Conservation (phyloP, 768 basidiomycete species). For the Lentinula boryana region DNA sequence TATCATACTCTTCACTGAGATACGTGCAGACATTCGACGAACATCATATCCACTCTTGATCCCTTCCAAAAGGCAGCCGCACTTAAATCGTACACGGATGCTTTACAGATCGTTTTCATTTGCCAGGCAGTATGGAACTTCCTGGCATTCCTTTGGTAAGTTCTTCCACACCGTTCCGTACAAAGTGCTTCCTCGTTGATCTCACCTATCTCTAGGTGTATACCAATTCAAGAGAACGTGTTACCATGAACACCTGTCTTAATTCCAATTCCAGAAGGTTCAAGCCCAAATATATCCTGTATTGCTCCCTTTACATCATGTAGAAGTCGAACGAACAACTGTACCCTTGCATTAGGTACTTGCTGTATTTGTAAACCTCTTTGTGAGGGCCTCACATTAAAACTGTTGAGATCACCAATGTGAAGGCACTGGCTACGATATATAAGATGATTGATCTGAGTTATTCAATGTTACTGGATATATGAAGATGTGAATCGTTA, state of each 20-base stretch:
- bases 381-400: neutral
- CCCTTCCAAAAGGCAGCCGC: constrained; percentile 54
- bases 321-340: neutral
- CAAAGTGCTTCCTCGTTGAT: neutral
- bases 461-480: neutral
- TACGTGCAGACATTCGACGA: constrained; percentile 56
- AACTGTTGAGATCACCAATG: neutral
- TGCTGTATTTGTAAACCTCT: constrained; percentile 2
- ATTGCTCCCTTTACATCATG: neutral
- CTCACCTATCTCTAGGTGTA: constrained; percentile 21
- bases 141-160: constrained; percentile 50
- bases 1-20: neutral
- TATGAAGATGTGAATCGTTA: neutral
- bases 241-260: constrained; percentile 42
- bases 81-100: constrained; percentile 71
- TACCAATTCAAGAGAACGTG: constrained; percentile 72
- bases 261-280: neutral
- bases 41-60: constrained; percentile 61
- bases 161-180: neutral
- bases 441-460: neutral
- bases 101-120: constrained; percentile 78
- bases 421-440: neutral
- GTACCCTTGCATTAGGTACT: neutral
- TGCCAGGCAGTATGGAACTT: constrained; percentile 67
- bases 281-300: neutral